phyloP scores from a whole-genome alignment of 129 eudicot genomes.

The Centaurea solstitialis region DNA sequence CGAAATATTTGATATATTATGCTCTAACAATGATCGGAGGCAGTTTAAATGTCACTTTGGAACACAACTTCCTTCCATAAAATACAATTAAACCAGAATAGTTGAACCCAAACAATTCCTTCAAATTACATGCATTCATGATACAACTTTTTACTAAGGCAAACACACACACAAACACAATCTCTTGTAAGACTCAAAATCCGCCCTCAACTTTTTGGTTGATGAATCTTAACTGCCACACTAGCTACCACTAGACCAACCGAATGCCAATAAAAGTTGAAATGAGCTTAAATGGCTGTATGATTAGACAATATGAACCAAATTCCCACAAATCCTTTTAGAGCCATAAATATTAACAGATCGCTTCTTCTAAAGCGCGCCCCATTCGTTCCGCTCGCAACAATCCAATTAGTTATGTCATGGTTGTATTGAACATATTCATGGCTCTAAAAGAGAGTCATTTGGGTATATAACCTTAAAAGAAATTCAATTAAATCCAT shows the following conservation, averaged over 20 bases:
- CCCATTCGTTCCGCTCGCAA: no score
- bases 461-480: background rate
- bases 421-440: no score
- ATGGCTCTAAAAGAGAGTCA: background rate
- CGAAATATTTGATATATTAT: background rate
- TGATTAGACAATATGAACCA: background rate
- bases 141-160: background rate
- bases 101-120: background rate
- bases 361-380: no score
- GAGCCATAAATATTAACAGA: background rate
- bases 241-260: background rate
- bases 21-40: background rate
- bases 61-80: background rate
- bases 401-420: no score
- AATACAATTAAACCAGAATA: background rate
- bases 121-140: slow-evolving; percentile 5
- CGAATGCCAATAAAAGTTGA: background rate
- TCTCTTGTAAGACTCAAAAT: background rate
- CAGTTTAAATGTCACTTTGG: background rate
- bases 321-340: background rate
- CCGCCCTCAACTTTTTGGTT: background rate
- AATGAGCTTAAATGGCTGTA: background rate
- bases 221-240: background rate
- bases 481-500: background rate
- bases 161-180: background rate